Evolutionary conservation across 1,284 basidiomycete species (phyloP), one percentile per base, ranked within the genome.

Genomic region (Ceratobasidium sp.): DNA sequence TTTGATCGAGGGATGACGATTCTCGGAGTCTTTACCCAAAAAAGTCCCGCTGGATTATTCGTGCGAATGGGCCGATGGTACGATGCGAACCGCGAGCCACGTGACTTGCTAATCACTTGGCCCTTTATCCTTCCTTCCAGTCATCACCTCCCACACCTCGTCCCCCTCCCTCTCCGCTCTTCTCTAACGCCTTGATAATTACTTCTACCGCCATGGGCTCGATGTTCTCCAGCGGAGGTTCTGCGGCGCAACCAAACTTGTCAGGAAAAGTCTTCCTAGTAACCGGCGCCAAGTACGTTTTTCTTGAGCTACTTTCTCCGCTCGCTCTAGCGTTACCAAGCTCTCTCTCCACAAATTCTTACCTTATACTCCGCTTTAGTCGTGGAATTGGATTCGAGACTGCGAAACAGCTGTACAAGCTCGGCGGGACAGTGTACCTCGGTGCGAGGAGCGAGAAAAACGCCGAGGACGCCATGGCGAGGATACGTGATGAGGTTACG

Each of bases 381-480:
- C 84, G 85, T 13, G 87, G 87, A 1, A 85, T 89, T 28, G 88
- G 88, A 0, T 87, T 84, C 73, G 82, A 84, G 0, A 86, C 85
- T 13, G 84, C 85, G 2, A 84, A 86, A 72, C 83, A 85, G 46
- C 85, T 89, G 0, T 86, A 84, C 6, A 83, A 83, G 0, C 85
- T 82, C 18, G 88, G 88, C 1, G 88, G 87, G 4, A 89, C 86
- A 71, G 86, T 89, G 0, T 89, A 88, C 79, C 82, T 89, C 44
- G 87, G 84, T 3, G 84, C 86, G 6, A 86, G 88, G 18, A 84
- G 82, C 64, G 85, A 88, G 78, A 81, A 83, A 18, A 86, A 84
- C 49, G 88, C 86, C 3, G 83, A 82, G 20, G 85, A 83, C 0
- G 87, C 88, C 4, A 85, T 88, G 20, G 83, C 82, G 23, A 81